These are phyloP conservation scores for Colletotrichum sp. DNA, from an alignment of 2,329 filamentous ascomycete species.

Conservation along the genomic window DNA sequence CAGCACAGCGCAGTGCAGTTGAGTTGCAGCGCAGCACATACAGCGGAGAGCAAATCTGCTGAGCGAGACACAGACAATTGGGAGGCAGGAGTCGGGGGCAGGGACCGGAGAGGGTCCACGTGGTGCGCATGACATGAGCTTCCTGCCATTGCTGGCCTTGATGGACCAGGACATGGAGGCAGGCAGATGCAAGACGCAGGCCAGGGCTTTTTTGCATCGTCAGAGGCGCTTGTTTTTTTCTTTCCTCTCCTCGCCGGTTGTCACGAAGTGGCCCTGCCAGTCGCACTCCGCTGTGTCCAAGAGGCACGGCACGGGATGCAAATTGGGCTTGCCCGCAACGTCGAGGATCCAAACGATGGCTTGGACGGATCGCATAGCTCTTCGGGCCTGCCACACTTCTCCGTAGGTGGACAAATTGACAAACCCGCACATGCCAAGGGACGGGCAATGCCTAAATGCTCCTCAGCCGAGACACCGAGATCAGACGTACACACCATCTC, in stretches of 20 bases:
- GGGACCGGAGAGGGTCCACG: conserved; percentile 22
- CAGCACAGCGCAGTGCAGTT: not conserved
- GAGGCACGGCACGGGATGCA: not conserved
- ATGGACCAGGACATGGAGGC: not conserved
- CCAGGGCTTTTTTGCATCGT: conserved; percentile 4
- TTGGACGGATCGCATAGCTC: not conserved
- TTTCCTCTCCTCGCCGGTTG: not conserved
- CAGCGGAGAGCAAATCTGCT: not conserved
- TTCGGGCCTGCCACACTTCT: not conserved
- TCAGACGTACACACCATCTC: conserved; percentile 16
- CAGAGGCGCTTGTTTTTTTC: not conserved
- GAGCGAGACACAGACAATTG: not conserved
- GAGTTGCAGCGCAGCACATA: not conserved
- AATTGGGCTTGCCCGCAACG: not conserved
- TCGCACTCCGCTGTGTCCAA: not conserved
- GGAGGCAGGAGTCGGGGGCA: not conserved
- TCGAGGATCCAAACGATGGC: not conserved
- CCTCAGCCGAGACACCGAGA: conserved; percentile 19
- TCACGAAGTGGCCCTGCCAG: not conserved
- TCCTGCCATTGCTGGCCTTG: not conserved
- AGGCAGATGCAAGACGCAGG: not conserved
- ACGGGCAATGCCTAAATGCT: conserved; percentile 7
- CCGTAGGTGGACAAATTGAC: not conserved
- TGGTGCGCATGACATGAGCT: conserved; percentile 20
- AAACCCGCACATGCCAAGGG: conserved; percentile 10